Evolutionary conservation across 768 basidiomycete species (phyloP).

Genomic region (Leccinum olivaceopallidum): DNA sequence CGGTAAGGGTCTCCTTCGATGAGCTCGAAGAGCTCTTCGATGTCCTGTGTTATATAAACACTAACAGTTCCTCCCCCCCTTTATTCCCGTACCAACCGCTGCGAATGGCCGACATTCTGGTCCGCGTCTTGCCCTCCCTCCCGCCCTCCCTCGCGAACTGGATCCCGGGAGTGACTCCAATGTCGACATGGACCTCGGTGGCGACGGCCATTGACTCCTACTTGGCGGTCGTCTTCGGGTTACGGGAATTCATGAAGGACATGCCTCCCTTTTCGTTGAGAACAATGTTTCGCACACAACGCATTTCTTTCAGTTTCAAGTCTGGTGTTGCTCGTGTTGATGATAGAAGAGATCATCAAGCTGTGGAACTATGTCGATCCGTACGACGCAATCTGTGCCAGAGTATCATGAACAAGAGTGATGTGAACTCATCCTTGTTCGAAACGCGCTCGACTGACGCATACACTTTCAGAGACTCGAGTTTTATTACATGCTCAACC

Average conservation of each 20-base stretch:
- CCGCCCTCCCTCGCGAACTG: slow-evolving; percentile 60
- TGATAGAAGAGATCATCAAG: slow-evolving; percentile 84
- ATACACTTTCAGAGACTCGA: slow-evolving; percentile 64
- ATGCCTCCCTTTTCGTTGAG: slow-evolving; percentile 68
- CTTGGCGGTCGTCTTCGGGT: slow-evolving; percentile 80
- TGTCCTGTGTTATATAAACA: too few species aligned
- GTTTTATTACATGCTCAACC: slow-evolving; percentile 97
- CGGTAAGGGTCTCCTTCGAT: too few species aligned
- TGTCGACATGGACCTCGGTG: slow-evolving; percentile 75
- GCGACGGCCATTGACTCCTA: slow-evolving; percentile 70
- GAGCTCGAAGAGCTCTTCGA: too few species aligned
- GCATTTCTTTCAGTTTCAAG: slow-evolving; percentile 82
- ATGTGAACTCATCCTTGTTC: slow-evolving; percentile 29
- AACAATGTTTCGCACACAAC: slow-evolving; percentile 81
- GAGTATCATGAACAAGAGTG: slow-evolving; percentile 81
- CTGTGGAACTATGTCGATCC: slow-evolving; percentile 69
- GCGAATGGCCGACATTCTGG: slow-evolving; percentile 9
- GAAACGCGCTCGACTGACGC: slow-evolving; percentile 5
- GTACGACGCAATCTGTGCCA: slow-evolving; percentile 73
- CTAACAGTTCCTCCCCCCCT: not conserved
- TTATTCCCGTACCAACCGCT: not conserved
- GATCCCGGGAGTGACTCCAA: slow-evolving; percentile 72
- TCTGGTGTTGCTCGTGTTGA: slow-evolving; percentile 70
- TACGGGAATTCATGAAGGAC: slow-evolving; percentile 81
- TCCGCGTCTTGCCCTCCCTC: slow-evolving; percentile 32